A percentile compares a stretch with the other conserved stretches of the same genome.
Evolutionary conservation across 1,284 basidiomycete species (phyloP).

Genomic region (Schizophyllum amplum): DNA sequence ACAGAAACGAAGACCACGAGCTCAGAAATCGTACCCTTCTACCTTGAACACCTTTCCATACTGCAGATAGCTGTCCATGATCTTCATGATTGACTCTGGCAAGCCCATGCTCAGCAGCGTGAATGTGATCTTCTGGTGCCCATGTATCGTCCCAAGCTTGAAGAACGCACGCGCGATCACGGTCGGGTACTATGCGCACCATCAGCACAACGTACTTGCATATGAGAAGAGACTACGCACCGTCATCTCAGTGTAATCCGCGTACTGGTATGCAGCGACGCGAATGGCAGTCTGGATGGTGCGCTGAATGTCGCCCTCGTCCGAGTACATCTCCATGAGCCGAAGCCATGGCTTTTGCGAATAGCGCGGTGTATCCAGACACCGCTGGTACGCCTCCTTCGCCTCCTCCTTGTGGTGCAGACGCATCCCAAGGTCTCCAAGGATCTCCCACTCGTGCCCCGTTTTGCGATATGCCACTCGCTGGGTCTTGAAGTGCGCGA

Average conservation of each 20-base stretch:
- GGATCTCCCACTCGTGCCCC: constrained; percentile 95
- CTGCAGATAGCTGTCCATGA: constrained; percentile 78
- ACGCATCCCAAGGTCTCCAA: constrained; percentile 89
- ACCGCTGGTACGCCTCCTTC: constrained; percentile 94
- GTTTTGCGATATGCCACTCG: constrained; percentile 97
- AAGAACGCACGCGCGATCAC: constrained; percentile 86
- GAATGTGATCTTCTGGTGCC: constrained; percentile 90
- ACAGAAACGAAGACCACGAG: not conserved
- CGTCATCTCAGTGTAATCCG: constrained; percentile 78
- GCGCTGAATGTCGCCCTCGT: constrained; percentile 87
- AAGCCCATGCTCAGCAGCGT: constrained; percentile 91
- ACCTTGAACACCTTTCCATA: constrained; percentile 80
- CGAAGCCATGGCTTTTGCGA: constrained; percentile 89
- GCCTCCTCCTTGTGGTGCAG: constrained; percentile 97
- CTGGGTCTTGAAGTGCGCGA: constrained; percentile 98
- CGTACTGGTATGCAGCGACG: constrained; percentile 88
- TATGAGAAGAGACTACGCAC: constrained; percentile 34
- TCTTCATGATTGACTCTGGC: constrained; percentile 75
- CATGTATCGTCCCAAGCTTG: constrained; percentile 91
- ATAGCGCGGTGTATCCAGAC: constrained; percentile 82
- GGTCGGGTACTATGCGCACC: constrained; percentile 62
- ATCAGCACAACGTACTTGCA: not conserved
- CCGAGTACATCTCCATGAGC: constrained; percentile 90
- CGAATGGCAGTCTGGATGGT: constrained; percentile 88
- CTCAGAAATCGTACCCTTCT: constrained; percentile 69